Conservation (phyloP, 106 monocot species). For the Triglochin maritima region DNA sequence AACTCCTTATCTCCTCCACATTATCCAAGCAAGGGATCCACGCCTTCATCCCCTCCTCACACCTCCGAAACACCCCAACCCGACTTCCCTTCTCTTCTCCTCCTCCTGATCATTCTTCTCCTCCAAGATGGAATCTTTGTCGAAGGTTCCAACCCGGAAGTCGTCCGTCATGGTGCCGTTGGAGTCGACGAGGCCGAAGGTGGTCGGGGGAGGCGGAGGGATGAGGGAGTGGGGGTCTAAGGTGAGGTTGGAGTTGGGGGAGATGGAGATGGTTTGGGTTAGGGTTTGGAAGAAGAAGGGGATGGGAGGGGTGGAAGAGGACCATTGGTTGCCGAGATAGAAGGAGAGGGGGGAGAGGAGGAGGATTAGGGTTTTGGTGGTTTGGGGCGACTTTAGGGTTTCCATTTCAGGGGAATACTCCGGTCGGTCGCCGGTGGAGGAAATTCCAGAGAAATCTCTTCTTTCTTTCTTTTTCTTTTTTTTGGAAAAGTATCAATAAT, state of each 20-base stretch:
- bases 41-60: constrained; percentile 52
- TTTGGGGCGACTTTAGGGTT: not conserved
- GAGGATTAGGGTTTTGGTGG: constrained; percentile 1
- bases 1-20: constrained; percentile 44
- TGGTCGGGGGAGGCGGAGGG: not conserved
- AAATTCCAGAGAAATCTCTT: no score
- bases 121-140: constrained; percentile 7
- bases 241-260: constrained; percentile 17
- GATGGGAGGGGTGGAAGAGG: constrained; percentile 13
- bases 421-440: no score
- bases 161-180: constrained; percentile 57
- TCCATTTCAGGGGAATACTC: no score
- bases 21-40: constrained; percentile 92
- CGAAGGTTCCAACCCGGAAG: constrained; percentile 37
- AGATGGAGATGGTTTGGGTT: constrained; percentile 1
- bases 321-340: constrained; percentile 48
- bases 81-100: constrained; percentile 6
- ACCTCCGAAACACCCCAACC: constrained; percentile 37
- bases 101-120: constrained; percentile 1
- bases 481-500: no score
- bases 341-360: constrained; percentile 34
- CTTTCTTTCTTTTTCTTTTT: no score
- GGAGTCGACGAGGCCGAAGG: constrained; percentile 43
- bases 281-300: constrained; percentile 25
- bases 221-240: constrained; percentile 15